Percentiles rank a stretch among this genome's conserved stretches.
These are phyloP conservation scores for Jasminum sambac DNA, from an alignment of 257 asterid genomes.

Conservation along the genomic window DNA sequence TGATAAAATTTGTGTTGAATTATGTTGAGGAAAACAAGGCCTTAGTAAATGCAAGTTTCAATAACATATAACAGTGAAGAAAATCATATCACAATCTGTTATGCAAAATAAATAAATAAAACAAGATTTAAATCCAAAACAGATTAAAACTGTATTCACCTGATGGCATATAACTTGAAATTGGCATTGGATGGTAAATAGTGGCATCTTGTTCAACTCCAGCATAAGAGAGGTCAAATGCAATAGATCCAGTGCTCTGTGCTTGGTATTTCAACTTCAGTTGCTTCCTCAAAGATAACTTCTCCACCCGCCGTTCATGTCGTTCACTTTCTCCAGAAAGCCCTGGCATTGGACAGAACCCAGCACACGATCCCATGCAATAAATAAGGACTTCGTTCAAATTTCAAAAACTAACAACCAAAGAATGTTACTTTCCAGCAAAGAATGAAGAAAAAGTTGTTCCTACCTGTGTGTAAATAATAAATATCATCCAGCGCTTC, in stretches of 20 bases:
- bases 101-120: slow-evolving; percentile 7
- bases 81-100: slow-evolving; percentile 16
- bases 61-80: slow-evolving; percentile 3
- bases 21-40: too few species aligned
- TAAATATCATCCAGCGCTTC: slow-evolving; percentile 92
- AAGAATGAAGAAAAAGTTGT: slow-evolving; percentile 2
- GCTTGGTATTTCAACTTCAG: slow-evolving; percentile 85
- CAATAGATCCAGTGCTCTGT: slow-evolving; percentile 41
- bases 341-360: slow-evolving; percentile 44
- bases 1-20: too few species aligned
- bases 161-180: slow-evolving; percentile 63
- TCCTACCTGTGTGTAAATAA: slow-evolving; percentile 81
- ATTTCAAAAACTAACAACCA: background rate
- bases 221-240: slow-evolving; percentile 37
- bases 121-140: slow-evolving; percentile 11
- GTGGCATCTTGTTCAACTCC: slow-evolving; percentile 47
- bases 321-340: slow-evolving; percentile 58
- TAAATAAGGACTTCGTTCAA: slow-evolving; percentile 8
- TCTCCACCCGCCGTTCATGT: slow-evolving; percentile 70
- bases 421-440: slow-evolving; percentile 24
- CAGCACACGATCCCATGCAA: slow-evolving; percentile 2
- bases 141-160: slow-evolving; percentile 40
- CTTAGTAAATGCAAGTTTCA: slow-evolving; percentile 8
- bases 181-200: slow-evolving; percentile 60
- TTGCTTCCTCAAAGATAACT: slow-evolving; percentile 85